phyloP scores from a whole-genome alignment of 176 grass and related monocot species.

The Eleusine indica region DNA sequence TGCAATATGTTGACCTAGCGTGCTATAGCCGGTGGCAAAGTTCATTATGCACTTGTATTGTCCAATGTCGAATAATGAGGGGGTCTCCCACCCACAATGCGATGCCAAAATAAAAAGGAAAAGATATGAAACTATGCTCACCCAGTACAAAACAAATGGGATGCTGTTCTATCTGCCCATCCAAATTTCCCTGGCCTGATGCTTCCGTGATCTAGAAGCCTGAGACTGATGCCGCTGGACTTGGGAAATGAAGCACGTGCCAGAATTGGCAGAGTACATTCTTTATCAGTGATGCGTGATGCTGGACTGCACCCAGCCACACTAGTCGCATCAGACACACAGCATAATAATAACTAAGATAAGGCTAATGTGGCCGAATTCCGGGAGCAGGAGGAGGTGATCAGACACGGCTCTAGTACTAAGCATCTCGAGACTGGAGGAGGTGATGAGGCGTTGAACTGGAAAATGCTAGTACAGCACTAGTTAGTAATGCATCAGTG shows the following conservation, averaged over 20 bases:
- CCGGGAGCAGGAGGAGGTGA: constrained; percentile 1
- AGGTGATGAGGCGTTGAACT: neutral
- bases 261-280: neutral
- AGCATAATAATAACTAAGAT: constrained; percentile 37
- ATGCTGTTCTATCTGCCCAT: constrained; percentile 29
- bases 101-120: neutral
- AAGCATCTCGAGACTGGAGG: neutral
- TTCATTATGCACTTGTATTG: neutral
- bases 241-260: constrained; percentile 10
- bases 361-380: constrained; percentile 26
- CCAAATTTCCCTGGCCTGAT: constrained; percentile 32
- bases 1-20: constrained; percentile 44
- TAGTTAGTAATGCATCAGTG: neutral
- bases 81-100: neutral
- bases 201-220: constrained; percentile 47
- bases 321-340: neutral
- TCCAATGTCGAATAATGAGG: neutral
- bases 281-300: neutral
- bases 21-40: neutral
- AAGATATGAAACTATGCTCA: constrained; percentile 14
- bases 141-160: constrained; percentile 12
- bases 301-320: constrained; percentile 34
- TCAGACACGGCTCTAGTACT: constrained; percentile 15
- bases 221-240: neutral
- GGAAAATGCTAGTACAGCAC: neutral